A percentile compares a stretch with the other conserved stretches of the same genome.
These are phyloP conservation scores for Porogramme epimiltina DNA, from an alignment of 1,284 basidiomycete species.

Conservation along the genomic window DNA sequence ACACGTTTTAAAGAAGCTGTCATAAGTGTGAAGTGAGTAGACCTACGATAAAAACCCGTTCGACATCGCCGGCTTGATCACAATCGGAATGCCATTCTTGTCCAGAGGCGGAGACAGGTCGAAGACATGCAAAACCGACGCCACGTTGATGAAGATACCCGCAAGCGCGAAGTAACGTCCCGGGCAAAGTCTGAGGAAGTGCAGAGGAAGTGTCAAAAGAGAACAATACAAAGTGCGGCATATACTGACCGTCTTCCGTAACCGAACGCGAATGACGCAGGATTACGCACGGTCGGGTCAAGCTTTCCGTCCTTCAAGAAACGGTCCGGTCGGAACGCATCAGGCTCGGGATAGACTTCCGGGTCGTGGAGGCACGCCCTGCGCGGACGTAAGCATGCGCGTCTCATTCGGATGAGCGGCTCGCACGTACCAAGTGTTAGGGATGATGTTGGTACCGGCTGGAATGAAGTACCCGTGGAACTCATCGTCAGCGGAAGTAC, in stretches of 20 bases:
- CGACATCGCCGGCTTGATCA: neutral
- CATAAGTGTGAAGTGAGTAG: too few relatives aligned
- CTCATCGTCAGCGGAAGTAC: neutral
- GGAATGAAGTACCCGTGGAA: constrained; percentile 18
- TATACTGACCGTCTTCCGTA: constrained; percentile 34
- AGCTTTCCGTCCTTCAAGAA: constrained; percentile 35
- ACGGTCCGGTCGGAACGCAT: constrained; percentile 35
- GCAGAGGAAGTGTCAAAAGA: neutral
- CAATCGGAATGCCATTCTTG: neutral
- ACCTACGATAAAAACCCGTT: constrained; percentile 1
- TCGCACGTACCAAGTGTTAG: constrained; percentile 17
- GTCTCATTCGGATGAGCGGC: neutral
- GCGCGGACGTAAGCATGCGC: too few relatives aligned
- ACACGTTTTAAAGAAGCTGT: too few relatives aligned
- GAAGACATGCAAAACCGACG: constrained; percentile 2
- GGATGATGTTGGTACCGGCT: constrained; percentile 16
- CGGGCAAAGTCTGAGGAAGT: constrained; percentile 3
- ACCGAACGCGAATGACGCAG: constrained; percentile 31
- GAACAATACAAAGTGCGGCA: neutral
- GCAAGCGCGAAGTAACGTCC: constrained; percentile 6
- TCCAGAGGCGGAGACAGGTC: constrained; percentile 1
- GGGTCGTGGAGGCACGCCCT: constrained; percentile 23
- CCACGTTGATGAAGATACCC: constrained; percentile 2
- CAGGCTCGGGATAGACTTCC: constrained; percentile 32
- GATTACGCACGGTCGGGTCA: constrained; percentile 29